phyloP scores from a whole-genome alignment of 495 filamentous ascomycete species.

The Physcia stellaris region DNA sequence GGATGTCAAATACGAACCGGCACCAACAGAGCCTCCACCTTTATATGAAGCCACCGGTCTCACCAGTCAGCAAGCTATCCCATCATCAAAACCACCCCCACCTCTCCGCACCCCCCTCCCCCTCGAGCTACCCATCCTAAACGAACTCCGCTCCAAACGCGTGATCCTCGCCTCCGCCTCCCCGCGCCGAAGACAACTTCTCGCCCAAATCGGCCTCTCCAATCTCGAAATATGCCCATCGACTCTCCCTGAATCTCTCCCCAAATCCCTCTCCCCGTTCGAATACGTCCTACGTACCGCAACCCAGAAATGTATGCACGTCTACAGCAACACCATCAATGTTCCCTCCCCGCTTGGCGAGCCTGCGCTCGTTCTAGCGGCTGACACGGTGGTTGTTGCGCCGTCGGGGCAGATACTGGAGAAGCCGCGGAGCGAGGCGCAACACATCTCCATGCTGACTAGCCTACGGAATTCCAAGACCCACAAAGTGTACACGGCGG shows the following conservation, averaged over 20 bases:
- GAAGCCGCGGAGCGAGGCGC: conserved; percentile 69
- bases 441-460: conserved; percentile 72
- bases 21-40: conserved; percentile 16
- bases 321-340: conserved; percentile 57
- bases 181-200: conserved; percentile 67
- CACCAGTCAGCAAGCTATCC: too few relatives aligned
- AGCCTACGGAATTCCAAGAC: conserved; percentile 55
- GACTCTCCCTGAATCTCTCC: conserved; percentile 63
- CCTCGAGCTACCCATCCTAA: conserved; percentile 65
- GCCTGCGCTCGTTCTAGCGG: conserved; percentile 74
- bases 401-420: conserved; percentile 64
- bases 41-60: background rate
- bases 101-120: conserved; percentile 41
- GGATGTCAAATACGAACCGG: conserved; percentile 11
- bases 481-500: conserved; percentile 74
- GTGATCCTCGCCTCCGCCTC: conserved; percentile 82
- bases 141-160: conserved; percentile 53
- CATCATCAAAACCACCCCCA: conserved; percentile 12
- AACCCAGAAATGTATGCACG: conserved; percentile 59
- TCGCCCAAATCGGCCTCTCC: conserved; percentile 46
- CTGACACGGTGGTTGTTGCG: conserved; percentile 82
- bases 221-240: conserved; percentile 77
- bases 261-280: conserved; percentile 67
- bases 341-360: conserved; percentile 48
- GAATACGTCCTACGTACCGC: conserved; percentile 88